A percentile compares a stretch with the other conserved stretches of the same genome.
Evolutionary conservation across 1,284 basidiomycete genomes (phyloP).

Genomic region (Cutaneotrichosporon spelunceum): DNA sequence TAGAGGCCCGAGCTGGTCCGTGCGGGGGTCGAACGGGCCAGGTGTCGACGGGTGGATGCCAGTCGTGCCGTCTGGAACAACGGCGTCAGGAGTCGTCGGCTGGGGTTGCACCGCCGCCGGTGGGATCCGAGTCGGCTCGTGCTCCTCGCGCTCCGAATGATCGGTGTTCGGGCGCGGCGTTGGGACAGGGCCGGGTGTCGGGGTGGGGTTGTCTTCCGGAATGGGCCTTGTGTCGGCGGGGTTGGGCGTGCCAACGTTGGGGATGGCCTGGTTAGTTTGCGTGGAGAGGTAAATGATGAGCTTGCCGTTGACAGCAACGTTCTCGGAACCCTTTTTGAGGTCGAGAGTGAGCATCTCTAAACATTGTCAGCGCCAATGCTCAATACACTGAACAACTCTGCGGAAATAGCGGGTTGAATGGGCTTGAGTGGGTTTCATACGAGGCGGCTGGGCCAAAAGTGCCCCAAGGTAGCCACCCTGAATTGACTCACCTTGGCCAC

Average conservation of each 20-base stretch:
- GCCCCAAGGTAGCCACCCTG: background rate
- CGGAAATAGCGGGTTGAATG: background rate
- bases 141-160: no score
- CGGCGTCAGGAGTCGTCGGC: constrained; percentile 2
- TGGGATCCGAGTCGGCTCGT: constrained; percentile 12
- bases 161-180: background rate
- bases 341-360: constrained; percentile 75
- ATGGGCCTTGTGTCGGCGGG: constrained; percentile 10
- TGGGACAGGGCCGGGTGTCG: constrained; percentile 1
- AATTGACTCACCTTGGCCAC: constrained; percentile 72
- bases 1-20: constrained; percentile 71
- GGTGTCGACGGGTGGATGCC: constrained; percentile 26
- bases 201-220: background rate
- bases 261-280: constrained; percentile 68
- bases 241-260: constrained; percentile 62
- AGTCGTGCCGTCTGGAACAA: constrained; percentile 12
- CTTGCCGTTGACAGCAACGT: constrained; percentile 79
- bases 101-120: constrained; percentile 30
- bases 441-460: background rate
- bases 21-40: constrained; percentile 73
- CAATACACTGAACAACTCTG: background rate
- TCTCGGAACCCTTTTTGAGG: constrained; percentile 80
- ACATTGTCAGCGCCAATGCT: background rate
- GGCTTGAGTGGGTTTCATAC: background rate
- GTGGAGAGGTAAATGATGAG: constrained; percentile 80